Evolutionary conservation across 768 basidiomycete species (phyloP), one percentile per base, ranked within the genome.

Genomic region (Tricholoma hemisulphureum): DNA sequence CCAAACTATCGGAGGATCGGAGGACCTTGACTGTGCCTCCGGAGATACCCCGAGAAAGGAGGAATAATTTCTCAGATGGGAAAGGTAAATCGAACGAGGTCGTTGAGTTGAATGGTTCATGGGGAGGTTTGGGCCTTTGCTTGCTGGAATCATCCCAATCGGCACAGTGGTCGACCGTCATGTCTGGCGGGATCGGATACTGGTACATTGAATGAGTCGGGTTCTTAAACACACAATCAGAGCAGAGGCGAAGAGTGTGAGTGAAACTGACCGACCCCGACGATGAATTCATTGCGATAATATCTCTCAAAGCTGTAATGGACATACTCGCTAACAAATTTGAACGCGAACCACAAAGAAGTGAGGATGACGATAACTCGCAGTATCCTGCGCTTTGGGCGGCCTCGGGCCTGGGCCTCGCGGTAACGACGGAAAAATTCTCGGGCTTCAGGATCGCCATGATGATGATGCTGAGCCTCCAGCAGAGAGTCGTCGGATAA

Each of bases 391-490:
- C 3, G 3, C 11, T 34, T 34, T 34, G 14, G 32, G 14, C 14
- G 5, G 32, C 32, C 32, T 34, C 32, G 32, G 14, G 9, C 14
- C 32, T 14, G 9, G 32, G 32, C 32, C 32, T 34, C 32, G 11
- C 5, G 32, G 11, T 34, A 34, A 34, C 9, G 32, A 13, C 32
- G 32, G 32, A 34, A 34, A 34, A 6, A 34, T 14, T 14, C 32
- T 34, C 32, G 32, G 14, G 32, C 9, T 10, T 34, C 32, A 11
- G 3, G 32, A 51, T 61, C 48, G 55, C 58, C 35, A 39, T 65
- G 29, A 63, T 58, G 55, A 67, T 67, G 45, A 65, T 34, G 9
- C 3, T 34, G 32, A 34, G 32, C 11, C 14, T 34, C 32, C 10
- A 34, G 32, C 10, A 34, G 32, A 34, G 32, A 34, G 9, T 34